phyloP scores from a whole-genome alignment of 164 flowering plant species.

The Vitis rupestris region DNA sequence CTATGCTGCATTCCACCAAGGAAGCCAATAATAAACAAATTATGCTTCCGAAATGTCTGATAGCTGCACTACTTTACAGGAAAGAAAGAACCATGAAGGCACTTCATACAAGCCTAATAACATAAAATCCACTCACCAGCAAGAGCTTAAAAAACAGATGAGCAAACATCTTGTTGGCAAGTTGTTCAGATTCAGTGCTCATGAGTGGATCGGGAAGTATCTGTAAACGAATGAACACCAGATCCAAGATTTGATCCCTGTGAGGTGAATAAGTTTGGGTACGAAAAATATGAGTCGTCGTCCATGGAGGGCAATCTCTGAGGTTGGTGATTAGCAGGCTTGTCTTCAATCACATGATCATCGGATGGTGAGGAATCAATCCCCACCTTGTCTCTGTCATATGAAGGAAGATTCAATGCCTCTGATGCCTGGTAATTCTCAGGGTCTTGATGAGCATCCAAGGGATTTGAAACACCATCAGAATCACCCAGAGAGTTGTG shows the following conservation, averaged over 20 bases:
- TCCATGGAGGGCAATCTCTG: constrained; percentile 63
- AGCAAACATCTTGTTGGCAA: too few relatives aligned
- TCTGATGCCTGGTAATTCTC: constrained; percentile 11
- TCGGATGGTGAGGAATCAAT: constrained; percentile 28
- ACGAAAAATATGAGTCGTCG: constrained; percentile 72
- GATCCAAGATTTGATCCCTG: constrained; percentile 29
- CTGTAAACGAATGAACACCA: constrained; percentile 21
- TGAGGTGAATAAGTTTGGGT: constrained; percentile 77
- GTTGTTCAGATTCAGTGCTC: constrained; percentile 12
- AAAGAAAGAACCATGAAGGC: too few relatives aligned
- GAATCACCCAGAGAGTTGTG: constrained; percentile 27
- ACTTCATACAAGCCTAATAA: too few relatives aligned
- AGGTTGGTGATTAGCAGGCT: constrained; percentile 23
- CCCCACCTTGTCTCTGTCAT: constrained; percentile 29
- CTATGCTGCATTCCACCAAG: too few relatives aligned
- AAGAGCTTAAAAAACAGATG: too few relatives aligned
- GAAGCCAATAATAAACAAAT: too few relatives aligned
- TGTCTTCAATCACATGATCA: constrained; percentile 24
- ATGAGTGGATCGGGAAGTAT: constrained; percentile 25
- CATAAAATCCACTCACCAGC: too few relatives aligned
- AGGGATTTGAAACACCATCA: constrained; percentile 16
- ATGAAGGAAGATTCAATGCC: constrained; percentile 23
- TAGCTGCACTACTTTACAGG: too few relatives aligned
- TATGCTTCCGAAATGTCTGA: too few relatives aligned
- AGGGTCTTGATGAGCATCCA: constrained; percentile 14